Evolutionary conservation across 2,329 filamentous ascomycete genomes (phyloP).

Genomic region (Fusarium bulbicola): DNA sequence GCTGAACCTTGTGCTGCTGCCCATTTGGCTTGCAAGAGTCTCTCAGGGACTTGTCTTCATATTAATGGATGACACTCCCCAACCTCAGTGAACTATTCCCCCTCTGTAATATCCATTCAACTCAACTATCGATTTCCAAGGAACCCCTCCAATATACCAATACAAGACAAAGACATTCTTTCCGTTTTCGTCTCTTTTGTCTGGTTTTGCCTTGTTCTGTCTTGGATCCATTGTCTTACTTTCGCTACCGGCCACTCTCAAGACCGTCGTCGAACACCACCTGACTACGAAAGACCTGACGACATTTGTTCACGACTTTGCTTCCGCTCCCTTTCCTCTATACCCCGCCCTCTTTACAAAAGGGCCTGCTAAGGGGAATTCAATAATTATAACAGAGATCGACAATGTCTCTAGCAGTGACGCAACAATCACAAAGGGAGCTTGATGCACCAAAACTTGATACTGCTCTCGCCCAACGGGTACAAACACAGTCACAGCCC

Average conservation of each 20-base stretch:
- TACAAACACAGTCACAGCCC: conserved; percentile 23
- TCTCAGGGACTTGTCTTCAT: conserved; percentile 29
- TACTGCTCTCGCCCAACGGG: conserved; percentile 27
- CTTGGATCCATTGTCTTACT: conserved; percentile 32
- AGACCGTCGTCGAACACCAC: conserved; percentile 18
- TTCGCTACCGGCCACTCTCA: conserved; percentile 31
- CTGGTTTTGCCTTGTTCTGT: conserved; percentile 28
- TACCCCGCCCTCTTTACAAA: conserved; percentile 23
- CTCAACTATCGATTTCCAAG: conserved; percentile 31
- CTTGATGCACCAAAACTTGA: conserved; percentile 34
- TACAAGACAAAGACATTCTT: conserved; percentile 23
- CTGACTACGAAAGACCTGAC: conserved; percentile 24
- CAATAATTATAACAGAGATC: conserved; percentile 31
- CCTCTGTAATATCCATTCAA: conserved; percentile 19
- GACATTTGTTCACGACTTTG: conserved; percentile 30
- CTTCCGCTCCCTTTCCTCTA: conserved; percentile 17
- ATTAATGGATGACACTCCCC: conserved; percentile 38
- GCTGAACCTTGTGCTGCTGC: conserved; percentile 27
- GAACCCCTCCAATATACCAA: background rate
- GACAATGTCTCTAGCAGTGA: conserved; percentile 40
- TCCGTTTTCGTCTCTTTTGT: conserved; percentile 38
- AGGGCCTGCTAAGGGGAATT: conserved; percentile 30
- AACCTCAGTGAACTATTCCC: conserved; percentile 22
- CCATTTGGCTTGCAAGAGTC: conserved; percentile 14
- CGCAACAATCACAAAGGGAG: conserved; percentile 35